These are phyloP conservation scores for Sporormia fimetaria DNA, from an alignment of 495 filamentous ascomycete genomes.

Conservation along the genomic window DNA sequence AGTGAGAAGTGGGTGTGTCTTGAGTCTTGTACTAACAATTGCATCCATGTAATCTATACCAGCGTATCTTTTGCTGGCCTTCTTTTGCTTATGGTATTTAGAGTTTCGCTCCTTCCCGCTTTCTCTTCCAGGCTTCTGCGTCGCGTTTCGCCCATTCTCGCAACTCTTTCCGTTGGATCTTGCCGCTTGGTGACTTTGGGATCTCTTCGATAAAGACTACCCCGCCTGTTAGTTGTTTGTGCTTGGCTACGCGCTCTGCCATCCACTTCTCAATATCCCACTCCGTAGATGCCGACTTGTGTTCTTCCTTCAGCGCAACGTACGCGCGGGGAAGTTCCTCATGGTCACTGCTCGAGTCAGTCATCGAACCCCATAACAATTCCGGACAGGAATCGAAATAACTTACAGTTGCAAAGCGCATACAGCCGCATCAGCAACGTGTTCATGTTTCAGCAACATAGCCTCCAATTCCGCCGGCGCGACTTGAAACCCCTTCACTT, in stretches of 20 bases:
- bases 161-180: slow-evolving; percentile 35
- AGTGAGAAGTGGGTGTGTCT: no score
- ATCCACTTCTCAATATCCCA: slow-evolving; percentile 30
- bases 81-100: no score
- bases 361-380: neutral
- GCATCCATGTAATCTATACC: no score
- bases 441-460: slow-evolving; percentile 34
- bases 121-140: slow-evolving; percentile 26
- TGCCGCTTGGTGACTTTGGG: slow-evolving; percentile 34
- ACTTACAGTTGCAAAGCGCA: slow-evolving; percentile 26
- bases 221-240: slow-evolving; percentile 33
- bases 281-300: slow-evolving; percentile 19
- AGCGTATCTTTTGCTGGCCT: no score
- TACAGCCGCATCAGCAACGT: slow-evolving; percentile 38
- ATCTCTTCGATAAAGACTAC: slow-evolving; percentile 31
- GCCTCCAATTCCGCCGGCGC: slow-evolving; percentile 41
- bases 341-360: slow-evolving; percentile 24
- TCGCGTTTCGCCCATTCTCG: slow-evolving; percentile 33
- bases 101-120: slow-evolving; percentile 31
- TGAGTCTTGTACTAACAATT: no score
- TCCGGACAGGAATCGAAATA: neutral
- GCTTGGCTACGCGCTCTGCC: slow-evolving; percentile 28
- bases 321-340: slow-evolving; percentile 33
- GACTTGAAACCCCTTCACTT: slow-evolving; percentile 40
- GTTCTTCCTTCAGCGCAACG: slow-evolving; percentile 25